Conservation (phyloP, 2,329 filamentous ascomycete species). For the Magnaporthiopsis incrustans region DNA sequence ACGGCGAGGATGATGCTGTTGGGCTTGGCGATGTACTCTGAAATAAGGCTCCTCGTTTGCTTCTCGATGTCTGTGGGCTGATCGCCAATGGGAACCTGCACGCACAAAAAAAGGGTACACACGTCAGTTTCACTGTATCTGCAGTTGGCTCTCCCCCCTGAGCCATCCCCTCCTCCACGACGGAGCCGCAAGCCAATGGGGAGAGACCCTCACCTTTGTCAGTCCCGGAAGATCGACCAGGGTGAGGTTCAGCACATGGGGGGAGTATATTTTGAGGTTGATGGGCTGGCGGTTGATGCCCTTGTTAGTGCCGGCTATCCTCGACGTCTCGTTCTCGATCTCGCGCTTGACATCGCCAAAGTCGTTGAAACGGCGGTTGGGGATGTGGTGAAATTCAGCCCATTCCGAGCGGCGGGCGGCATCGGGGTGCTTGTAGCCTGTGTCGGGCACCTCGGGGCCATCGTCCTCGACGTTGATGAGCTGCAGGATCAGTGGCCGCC, state of each 20-base stretch:
- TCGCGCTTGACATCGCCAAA: conserved; percentile 98
- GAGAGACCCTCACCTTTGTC: conserved; percentile 63
- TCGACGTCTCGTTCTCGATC: conserved; percentile 92
- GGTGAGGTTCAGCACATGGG: conserved; percentile 93
- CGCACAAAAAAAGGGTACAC: conserved; percentile 3
- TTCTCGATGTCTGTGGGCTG: conserved; percentile 30
- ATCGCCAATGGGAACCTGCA: conserved; percentile 32
- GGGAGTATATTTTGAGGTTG: conserved; percentile 96
- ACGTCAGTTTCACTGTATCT: not conserved
- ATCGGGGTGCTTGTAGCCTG: conserved; percentile 70
- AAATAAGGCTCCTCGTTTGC: conserved; percentile 95
- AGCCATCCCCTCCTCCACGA: not conserved
- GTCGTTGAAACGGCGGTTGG: conserved; percentile 94
- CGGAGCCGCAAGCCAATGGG: not conserved
- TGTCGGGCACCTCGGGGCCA: conserved; percentile 50
- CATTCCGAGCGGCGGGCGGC: conserved; percentile 63
- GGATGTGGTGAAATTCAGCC: conserved; percentile 96
- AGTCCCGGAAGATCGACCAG: conserved; percentile 93
- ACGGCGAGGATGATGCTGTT: conserved; percentile 98
- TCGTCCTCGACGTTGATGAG: conserved; percentile 93
- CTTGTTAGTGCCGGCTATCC: conserved; percentile 91
- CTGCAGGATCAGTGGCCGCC: conserved; percentile 89
- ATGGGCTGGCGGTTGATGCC: conserved; percentile 96
- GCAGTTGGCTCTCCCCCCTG: not conserved
- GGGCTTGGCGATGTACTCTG: conserved; percentile 97